These are phyloP conservation scores for Neoboletus brunneissimus DNA, from an alignment of 768 basidiomycete genomes.

Conservation along the genomic window DNA sequence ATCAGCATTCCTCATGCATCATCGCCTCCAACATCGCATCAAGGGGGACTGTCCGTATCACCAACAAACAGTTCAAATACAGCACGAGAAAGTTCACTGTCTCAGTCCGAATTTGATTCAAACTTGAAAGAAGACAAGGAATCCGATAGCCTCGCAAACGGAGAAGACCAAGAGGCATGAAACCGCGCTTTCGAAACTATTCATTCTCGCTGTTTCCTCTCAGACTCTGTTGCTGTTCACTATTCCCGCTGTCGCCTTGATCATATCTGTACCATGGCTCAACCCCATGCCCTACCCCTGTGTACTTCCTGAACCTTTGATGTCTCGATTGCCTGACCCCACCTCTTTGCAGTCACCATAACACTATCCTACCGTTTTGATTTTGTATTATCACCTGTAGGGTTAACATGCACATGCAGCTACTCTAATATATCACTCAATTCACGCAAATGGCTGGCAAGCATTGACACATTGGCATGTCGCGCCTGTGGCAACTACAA, in stretches of 20 bases:
- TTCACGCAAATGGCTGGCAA: background rate
- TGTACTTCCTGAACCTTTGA: conserved; percentile 9
- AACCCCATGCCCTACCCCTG: conserved; percentile 14
- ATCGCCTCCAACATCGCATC: conserved; percentile 55
- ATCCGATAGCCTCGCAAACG: conserved; percentile 5
- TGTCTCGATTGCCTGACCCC: conserved; percentile 15
- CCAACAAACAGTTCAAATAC: conserved; percentile 71
- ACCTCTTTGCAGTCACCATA: conserved; percentile 16
- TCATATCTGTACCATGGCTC: conserved; percentile 23
- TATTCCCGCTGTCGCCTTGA: conserved; percentile 22
- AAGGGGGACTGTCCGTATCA: conserved; percentile 61
- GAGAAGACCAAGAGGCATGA: conserved; percentile 17
- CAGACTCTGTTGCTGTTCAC: conserved; percentile 10
- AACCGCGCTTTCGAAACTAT: conserved; percentile 1
- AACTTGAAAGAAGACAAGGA: conserved; percentile 19
- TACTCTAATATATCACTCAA: conserved; percentile 19
- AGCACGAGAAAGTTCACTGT: conserved; percentile 56
- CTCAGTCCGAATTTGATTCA: conserved; percentile 25
- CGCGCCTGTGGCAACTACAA: conserved; percentile 15
- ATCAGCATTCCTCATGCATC: conserved; percentile 88
- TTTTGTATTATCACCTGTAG: conserved; percentile 32
- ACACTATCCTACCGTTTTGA: conserved; percentile 23
- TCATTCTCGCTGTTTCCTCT: conserved; percentile 3
- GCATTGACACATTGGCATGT: no score
- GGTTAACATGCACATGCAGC: conserved; percentile 18